phyloP scores from a whole-genome alignment of 352 stramenopile genomes.

The Paralagenidium karlingii region DNA sequence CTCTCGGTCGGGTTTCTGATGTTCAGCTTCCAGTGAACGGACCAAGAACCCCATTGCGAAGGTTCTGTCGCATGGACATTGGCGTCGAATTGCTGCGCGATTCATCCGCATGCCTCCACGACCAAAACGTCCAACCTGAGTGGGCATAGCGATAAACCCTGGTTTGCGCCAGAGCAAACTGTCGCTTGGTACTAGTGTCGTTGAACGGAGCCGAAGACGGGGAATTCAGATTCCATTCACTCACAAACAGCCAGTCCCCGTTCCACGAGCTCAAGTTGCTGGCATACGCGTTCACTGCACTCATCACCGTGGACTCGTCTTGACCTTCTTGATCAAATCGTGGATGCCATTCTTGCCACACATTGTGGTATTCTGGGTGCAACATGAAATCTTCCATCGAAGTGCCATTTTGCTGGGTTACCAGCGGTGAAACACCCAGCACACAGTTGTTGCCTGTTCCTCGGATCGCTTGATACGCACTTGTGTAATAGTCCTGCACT shows the following conservation, averaged over 20 bases:
- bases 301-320: conserved; percentile 7
- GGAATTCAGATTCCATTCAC: conserved; percentile 8
- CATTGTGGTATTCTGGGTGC: too few relatives aligned
- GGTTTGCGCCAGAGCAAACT: too few relatives aligned
- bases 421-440: conserved; percentile 19
- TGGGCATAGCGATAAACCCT: too few relatives aligned
- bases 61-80: too few relatives aligned
- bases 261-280: conserved; percentile 9
- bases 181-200: too few relatives aligned
- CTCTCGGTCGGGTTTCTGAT: too few relatives aligned
- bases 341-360: conserved; percentile 22
- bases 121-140: too few relatives aligned
- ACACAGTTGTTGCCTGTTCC: conserved; percentile 26
- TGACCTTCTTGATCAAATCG: conserved; percentile 1
- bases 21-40: too few relatives aligned
- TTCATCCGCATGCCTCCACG: too few relatives aligned
- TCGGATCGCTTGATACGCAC: conserved; percentile 25
- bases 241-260: conserved; percentile 10
- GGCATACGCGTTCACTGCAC: not conserved
- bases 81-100: too few relatives aligned
- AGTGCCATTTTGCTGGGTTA: conserved; percentile 17
- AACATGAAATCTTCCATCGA: too few relatives aligned
- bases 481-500: conserved; percentile 21
- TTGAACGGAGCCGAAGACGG: conserved; percentile 1
- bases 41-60: too few relatives aligned